Evolutionary conservation across 2,329 filamentous ascomycete genomes (phyloP).

Genomic region (Pyricularia sp.): DNA sequence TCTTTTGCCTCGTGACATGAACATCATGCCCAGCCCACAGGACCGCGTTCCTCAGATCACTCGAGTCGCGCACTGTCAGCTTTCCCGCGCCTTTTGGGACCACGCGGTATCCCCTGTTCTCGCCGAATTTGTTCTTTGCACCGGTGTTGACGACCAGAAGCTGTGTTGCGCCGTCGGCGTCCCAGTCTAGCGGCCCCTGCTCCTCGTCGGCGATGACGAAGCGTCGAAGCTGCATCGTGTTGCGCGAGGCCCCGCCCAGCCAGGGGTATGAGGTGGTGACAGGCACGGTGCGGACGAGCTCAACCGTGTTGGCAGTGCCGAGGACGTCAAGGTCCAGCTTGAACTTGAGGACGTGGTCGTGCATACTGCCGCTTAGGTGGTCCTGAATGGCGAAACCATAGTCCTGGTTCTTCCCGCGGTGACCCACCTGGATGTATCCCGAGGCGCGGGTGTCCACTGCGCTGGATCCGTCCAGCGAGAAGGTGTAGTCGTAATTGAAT

Average conservation of each 20-base stretch:
- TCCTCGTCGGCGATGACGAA: slow-evolving; percentile 32
- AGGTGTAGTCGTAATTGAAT: slow-evolving; percentile 47
- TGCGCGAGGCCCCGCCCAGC: slow-evolving; percentile 33
- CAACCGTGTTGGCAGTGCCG: slow-evolving; percentile 34
- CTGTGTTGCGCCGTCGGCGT: slow-evolving; percentile 33
- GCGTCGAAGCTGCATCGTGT: slow-evolving; percentile 41
- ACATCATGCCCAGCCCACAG: slow-evolving; percentile 42
- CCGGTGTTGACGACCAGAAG: slow-evolving; percentile 43
- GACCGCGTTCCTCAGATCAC: slow-evolving; percentile 32
- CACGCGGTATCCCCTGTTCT: slow-evolving; percentile 41
- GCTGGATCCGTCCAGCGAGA: slow-evolving; percentile 41
- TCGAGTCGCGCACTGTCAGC: slow-evolving; percentile 38
- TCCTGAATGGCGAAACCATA: slow-evolving; percentile 42
- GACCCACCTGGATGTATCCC: slow-evolving; percentile 44
- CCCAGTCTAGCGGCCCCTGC: slow-evolving; percentile 36
- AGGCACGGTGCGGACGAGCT: slow-evolving; percentile 24
- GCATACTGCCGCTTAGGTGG: slow-evolving; percentile 36
- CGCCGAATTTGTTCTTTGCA: slow-evolving; percentile 30
- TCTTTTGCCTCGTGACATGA: slow-evolving; percentile 38
- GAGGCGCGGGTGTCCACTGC: slow-evolving; percentile 40
- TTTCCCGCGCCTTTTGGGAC: slow-evolving; percentile 29
- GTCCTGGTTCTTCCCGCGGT: slow-evolving; percentile 32
- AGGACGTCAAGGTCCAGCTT: slow-evolving; percentile 44
- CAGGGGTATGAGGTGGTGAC: slow-evolving; percentile 31
- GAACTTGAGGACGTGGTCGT: slow-evolving; percentile 47